Evolutionary conservation across 805 yeast genomes (phyloP).

Genomic region (Kurtzmaniella cleridarum): DNA sequence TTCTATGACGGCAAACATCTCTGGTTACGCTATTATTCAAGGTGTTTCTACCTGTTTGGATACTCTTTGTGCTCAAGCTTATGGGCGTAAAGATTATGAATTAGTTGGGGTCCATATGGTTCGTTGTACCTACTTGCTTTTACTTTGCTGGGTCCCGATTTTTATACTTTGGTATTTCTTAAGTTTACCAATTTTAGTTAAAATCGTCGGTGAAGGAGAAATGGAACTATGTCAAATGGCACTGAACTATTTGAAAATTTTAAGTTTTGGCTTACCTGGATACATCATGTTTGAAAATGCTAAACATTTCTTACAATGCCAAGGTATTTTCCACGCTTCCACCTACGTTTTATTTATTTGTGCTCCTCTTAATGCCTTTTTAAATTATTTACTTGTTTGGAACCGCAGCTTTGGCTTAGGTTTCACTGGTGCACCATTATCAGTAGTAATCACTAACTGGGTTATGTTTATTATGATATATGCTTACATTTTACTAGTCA

Average conservation of each 20-base stretch:
- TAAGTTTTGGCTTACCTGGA: slow-evolving; percentile 67
- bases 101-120: slow-evolving; percentile 65
- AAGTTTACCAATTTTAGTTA: slow-evolving; percentile 43
- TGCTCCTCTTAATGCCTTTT: slow-evolving; percentile 67
- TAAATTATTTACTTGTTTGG: slow-evolving; percentile 73
- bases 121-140: slow-evolving; percentile 56
- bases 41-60: slow-evolving; percentile 78
- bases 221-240: slow-evolving; percentile 41
- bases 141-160: slow-evolving; percentile 49
- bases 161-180: slow-evolving; percentile 56
- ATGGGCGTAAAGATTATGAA: slow-evolving; percentile 59
- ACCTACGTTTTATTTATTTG: slow-evolving; percentile 64
- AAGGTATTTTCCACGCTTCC: slow-evolving; percentile 76
- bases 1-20: slow-evolving; percentile 72
- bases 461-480: slow-evolving; percentile 57
- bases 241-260: slow-evolving; percentile 48
- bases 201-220: slow-evolving; percentile 17
- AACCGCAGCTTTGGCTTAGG: slow-evolving; percentile 50
- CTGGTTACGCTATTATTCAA: slow-evolving; percentile 69
- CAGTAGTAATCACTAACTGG: slow-evolving; percentile 68
- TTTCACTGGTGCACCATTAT: slow-evolving; percentile 71
- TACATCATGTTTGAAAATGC: slow-evolving; percentile 67
- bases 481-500: slow-evolving; percentile 38
- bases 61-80: slow-evolving; percentile 75
- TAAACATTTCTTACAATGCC: slow-evolving; percentile 70